These are phyloP conservation scores for Daldinia eschscholtzii DNA, from an alignment of 2,329 filamentous ascomycete genomes.

Conservation along the genomic window DNA sequence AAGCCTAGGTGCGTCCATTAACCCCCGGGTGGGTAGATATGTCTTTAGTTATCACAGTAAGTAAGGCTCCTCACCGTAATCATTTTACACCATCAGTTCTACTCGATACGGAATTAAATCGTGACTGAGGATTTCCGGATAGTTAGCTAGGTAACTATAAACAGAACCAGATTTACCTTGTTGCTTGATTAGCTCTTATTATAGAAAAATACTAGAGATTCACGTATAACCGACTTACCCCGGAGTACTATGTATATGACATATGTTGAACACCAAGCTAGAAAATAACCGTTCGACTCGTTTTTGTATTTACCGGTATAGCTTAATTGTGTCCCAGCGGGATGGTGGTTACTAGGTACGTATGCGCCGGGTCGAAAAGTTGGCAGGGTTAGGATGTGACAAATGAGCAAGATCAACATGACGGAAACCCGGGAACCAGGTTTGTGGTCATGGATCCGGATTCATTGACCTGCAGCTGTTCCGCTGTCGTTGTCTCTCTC, in stretches of 20 bases:
- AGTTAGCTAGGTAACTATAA: too few relatives aligned
- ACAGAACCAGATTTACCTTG: not conserved
- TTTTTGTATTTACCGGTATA: slow-evolving; percentile 13
- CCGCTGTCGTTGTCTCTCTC: slow-evolving; percentile 44
- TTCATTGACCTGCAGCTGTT: slow-evolving; percentile 46
- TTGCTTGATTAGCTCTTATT: not conserved
- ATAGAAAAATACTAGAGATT: not conserved
- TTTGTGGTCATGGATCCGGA: slow-evolving; percentile 42
- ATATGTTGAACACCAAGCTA: slow-evolving; percentile 23
- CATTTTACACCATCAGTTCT: too few relatives aligned
- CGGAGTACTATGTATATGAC: not conserved
- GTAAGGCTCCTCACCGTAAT: too few relatives aligned
- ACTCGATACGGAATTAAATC: too few relatives aligned
- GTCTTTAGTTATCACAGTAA: not conserved
- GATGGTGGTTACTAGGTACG: slow-evolving; percentile 12
- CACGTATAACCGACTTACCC: not conserved
- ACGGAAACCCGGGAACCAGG: slow-evolving; percentile 43
- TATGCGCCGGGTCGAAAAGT: slow-evolving; percentile 34
- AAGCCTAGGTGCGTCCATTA: slow-evolving; percentile 6
- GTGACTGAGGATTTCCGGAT: too few relatives aligned
- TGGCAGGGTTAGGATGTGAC: slow-evolving; percentile 40
- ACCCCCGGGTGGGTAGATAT: not conserved
- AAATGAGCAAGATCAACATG: slow-evolving; percentile 41
- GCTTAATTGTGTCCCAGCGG: slow-evolving; percentile 27
- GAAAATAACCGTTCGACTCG: slow-evolving; percentile 21